Evolutionary conservation across 306 rosid genomes (phyloP), one percentile per base, ranked within the genome.

Genomic region (Quercus parvula): DNA sequence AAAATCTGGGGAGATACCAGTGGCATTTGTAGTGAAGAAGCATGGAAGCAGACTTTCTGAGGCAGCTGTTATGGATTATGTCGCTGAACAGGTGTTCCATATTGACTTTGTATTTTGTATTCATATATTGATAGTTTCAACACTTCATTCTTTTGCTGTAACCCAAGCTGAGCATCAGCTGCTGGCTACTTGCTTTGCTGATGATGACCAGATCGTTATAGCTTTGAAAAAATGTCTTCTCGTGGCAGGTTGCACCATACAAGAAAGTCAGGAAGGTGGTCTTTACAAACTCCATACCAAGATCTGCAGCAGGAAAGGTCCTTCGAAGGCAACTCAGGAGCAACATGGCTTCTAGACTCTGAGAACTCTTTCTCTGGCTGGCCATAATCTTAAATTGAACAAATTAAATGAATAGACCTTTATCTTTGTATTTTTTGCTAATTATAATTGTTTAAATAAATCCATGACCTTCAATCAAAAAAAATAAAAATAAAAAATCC

Each of bases 241-340:
- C 78, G 30, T 61, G 71, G 76, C 83, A 93, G 96, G 98, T 92
- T 84, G 88, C 98, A 59, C 94, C 99, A 18, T 84, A 86, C 84
- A 92, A 88, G 88, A 95, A 92, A 81, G 75, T 91, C 19, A 84
- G 97, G 79, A 91, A 87, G 85, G 97, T 95, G 70, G 79, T 91
- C 18, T 92, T 95, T 87, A 84, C 77, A 28, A 55, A 83, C 78
- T 78, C 84, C 73, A 84, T 95, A 75, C 99, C 99, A 5, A 90
- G 89, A 77, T 95, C 98, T 63, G 79, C 91, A 0, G 91, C 97
- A 5, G 99, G 99, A 58, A 95, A 95, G 87, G 86, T 95, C 79
- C 93, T 92, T 19, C 78, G 95, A 57, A 91, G 84, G 82, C 86
- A 90, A 61, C 92, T 92, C 7, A 70, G 41, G 67, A 88, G 80